A percentile compares a stretch with the other conserved stretches of the same genome.
Conservation (phyloP, 2,329 filamentous ascomycete species). For the Hirsutella rhossiliensis region DNA sequence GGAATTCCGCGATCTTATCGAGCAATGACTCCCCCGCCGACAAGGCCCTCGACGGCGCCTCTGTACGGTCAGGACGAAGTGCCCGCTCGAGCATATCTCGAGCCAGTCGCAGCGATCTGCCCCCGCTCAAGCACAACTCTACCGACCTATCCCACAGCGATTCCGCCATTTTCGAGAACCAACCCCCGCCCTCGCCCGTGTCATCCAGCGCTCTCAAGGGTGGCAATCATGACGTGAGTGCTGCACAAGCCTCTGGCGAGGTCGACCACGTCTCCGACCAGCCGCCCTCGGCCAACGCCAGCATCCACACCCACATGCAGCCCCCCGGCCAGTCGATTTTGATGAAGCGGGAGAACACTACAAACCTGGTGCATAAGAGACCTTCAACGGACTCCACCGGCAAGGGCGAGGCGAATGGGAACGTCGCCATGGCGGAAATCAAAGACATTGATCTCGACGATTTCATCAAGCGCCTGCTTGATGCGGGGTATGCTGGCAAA, state of each 20-base stretch:
- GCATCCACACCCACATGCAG: constrained; percentile 45
- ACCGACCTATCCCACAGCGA: constrained; percentile 26
- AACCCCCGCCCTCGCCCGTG: constrained; percentile 75
- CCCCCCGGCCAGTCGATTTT: constrained; percentile 83
- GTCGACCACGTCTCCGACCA: constrained; percentile 91
- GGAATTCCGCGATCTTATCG: constrained; percentile 57
- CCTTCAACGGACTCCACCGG: constrained; percentile 29
- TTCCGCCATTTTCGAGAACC: constrained; percentile 35
- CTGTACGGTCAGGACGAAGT: constrained; percentile 60
- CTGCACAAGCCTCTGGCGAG: constrained; percentile 76
- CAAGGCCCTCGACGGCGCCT: constrained; percentile 55
- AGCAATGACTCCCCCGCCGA: constrained; percentile 47
- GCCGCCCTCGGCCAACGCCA: constrained; percentile 57
- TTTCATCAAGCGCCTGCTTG: constrained; percentile 87
- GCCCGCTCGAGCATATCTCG: constrained; percentile 36
- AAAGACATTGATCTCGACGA: constrained; percentile 93
- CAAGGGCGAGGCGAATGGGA: constrained; percentile 30
- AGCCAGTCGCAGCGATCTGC: constrained; percentile 30
- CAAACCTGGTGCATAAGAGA: constrained; percentile 48
- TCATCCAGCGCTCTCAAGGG: constrained; percentile 62
- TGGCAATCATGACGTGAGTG: constrained; percentile 66
- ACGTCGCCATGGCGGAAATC: constrained; percentile 77
- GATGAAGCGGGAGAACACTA: constrained; percentile 62
- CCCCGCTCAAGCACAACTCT: constrained; percentile 27
- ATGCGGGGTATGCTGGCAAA: constrained; percentile 92